A percentile compares a stretch with the other conserved stretches of the same genome.
Conservation (phyloP, 2,329 filamentous ascomycete genomes). For the Neophaeococcomyces aloes region DNA sequence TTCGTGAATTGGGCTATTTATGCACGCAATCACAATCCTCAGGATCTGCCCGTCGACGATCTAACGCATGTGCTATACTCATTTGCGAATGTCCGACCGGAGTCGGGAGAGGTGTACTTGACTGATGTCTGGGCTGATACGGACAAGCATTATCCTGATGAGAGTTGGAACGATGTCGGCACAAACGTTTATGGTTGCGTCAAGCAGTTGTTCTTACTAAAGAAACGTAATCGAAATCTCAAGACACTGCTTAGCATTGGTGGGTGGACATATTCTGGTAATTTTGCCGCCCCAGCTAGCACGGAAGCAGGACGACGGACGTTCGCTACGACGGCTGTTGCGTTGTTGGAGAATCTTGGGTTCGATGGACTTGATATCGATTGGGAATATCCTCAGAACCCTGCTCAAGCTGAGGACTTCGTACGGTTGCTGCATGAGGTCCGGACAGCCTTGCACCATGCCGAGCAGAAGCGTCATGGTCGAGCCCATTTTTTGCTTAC, state of each 20-base stretch:
- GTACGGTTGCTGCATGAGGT: conserved; percentile 35
- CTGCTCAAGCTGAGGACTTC: conserved; percentile 32
- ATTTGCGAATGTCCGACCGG: conserved; percentile 74
- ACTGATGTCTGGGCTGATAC: conserved; percentile 59
- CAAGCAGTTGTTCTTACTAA: conserved; percentile 66
- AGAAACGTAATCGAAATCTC: conserved; percentile 63
- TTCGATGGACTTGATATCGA: conserved; percentile 47
- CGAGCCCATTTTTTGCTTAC: conserved; percentile 17
- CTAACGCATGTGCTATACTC: conserved; percentile 85
- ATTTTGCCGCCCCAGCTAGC: conserved; percentile 58
- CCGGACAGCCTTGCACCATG: conserved; percentile 26
- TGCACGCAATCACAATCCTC: conserved; percentile 70
- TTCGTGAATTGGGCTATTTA: conserved; percentile 59
- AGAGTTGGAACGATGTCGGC: conserved; percentile 57
- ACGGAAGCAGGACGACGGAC: conserved; percentile 49
- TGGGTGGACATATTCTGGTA: conserved; percentile 68
- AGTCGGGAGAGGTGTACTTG: conserved; percentile 69
- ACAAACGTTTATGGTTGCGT: conserved; percentile 66
- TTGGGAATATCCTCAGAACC: conserved; percentile 38
- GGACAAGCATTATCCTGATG: conserved; percentile 57
- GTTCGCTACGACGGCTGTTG: conserved; percentile 63
- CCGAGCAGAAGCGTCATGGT: conserved; percentile 13
- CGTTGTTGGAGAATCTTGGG: conserved; percentile 67
- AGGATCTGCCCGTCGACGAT: conserved; percentile 68
- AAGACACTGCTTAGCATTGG: conserved; percentile 77